Base-by-base conservation (phyloP, 495 filamentous ascomycete genomes). In the Melanomma pulvis-pyrius region DNA sequence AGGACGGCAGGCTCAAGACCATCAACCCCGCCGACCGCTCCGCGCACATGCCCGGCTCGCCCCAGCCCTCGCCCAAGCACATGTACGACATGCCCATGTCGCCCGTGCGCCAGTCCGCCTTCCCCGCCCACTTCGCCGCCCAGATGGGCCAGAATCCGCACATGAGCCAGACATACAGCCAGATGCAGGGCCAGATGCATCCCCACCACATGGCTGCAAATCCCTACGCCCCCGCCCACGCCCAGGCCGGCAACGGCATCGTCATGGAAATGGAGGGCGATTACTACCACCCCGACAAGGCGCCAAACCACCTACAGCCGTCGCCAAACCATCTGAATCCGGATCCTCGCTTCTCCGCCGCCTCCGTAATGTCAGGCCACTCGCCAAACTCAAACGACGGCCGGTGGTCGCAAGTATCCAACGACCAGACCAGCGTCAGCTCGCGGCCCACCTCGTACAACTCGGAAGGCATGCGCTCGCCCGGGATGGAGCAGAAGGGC, bases 1-100 rank as follows among this genome's bases (percentile, higher is more conserved):
- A 77, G 59, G 32, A 75, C 47, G 75, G 75, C 28, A 67, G 67
- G 64, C 53, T 77, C 49, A 77, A 75, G 70, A 77, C 74, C 11
- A 17, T 65, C 63, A 73, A 73, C 53, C 71, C 71, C 6, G 64
- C 63, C 15, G 69, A 73, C 46, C 63, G 65, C 30, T 65, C 71
- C 12, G 19, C 34, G 8, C 30, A 28, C 17, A 12, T 52, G 52
- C 52, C 46, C 4, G 39, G 47, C 22, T 61, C 59, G 1, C 69
- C 65, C 28, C 69, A 39, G 21, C 56, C 58, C 8, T 51, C 51
- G 25, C 65, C 59, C 36, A 65, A 60, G 22, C 46, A 60, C 22
- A 44, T 39, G 21, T 69, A 69, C 46, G 17, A 63, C 36, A 25
- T 68, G 24, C 65, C 65, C 51, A 68, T 63, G 65, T 63, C 59